Conservation (phyloP, 192 early-diverging fungal species). For the Umbelopsis ramanniana region DNA sequence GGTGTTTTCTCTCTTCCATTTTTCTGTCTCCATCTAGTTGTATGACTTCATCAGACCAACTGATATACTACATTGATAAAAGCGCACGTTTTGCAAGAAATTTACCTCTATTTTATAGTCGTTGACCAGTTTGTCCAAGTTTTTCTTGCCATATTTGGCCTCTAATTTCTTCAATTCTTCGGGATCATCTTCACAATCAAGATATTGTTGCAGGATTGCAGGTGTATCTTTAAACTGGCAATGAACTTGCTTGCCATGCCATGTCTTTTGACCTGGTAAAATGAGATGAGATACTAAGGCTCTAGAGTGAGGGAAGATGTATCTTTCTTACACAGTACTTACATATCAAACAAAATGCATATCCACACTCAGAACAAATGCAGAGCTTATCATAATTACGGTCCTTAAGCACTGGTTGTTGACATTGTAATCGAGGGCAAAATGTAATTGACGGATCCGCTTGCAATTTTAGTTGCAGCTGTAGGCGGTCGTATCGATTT, state of each 20-base stretch:
- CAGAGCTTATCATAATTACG: conserved; percentile 31
- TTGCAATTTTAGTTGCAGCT: conserved; percentile 30
- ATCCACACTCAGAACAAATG: conserved; percentile 31
- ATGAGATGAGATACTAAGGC: not conserved
- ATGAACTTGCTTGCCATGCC: conserved; percentile 28
- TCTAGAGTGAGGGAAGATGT: not conserved
- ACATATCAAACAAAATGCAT: conserved; percentile 40
- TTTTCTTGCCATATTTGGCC: conserved; percentile 36
- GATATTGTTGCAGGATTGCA: conserved; percentile 30
- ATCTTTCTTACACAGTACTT: conserved; percentile 2
- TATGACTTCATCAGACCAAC: not conserved
- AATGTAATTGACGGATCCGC: conserved; percentile 33
- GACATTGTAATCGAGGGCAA: conserved; percentile 32
- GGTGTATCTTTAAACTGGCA: conserved; percentile 29
- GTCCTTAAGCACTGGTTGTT: conserved; percentile 33
- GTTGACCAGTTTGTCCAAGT: conserved; percentile 29
- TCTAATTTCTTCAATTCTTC: conserved; percentile 15
- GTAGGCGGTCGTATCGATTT: conserved; percentile 27
- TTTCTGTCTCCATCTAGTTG: conserved; percentile 6
- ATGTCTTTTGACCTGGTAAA: conserved; percentile 6
- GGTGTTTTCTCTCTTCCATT: conserved; percentile 38
- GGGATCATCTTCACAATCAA: conserved; percentile 28
- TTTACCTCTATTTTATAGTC: conserved; percentile 28
- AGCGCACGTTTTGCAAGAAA: not conserved
- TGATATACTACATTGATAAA: not conserved